Percentiles rank a stretch among this genome's conserved stretches.
These are phyloP conservation scores for Boletus pseudopeckii DNA, from an alignment of 768 basidiomycete genomes.

Conservation along the genomic window DNA sequence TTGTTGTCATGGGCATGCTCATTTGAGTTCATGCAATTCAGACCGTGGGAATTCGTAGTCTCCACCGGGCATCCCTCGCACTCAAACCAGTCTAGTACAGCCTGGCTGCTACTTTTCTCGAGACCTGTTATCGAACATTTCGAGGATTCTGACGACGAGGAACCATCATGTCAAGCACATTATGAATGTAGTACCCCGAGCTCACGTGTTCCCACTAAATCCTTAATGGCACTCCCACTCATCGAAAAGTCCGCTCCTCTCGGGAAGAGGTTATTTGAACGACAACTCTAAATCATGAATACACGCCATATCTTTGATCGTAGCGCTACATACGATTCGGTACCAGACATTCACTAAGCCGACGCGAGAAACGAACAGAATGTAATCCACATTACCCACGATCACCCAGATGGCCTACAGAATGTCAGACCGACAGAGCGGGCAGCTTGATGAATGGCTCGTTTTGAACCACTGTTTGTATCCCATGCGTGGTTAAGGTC, in stretches of 20 bases:
- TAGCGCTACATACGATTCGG: not conserved
- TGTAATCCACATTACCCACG: not conserved
- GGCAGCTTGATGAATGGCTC: constrained; percentile 88
- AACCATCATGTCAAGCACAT: not conserved
- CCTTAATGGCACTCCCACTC: not conserved
- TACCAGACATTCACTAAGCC: not conserved
- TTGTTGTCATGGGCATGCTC: too few relatives aligned
- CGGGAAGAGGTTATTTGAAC: not conserved
- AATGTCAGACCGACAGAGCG: constrained; percentile 85
- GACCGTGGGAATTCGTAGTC: too few relatives aligned
- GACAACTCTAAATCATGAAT: not conserved
- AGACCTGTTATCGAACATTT: not conserved
- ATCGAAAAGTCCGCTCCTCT: not conserved
- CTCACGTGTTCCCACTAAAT: not conserved
- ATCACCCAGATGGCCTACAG: constrained; percentile 34
- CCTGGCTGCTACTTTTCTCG: too few relatives aligned
- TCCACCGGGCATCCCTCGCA: too few relatives aligned
- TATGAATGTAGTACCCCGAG: not conserved
- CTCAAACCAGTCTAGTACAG: too few relatives aligned
- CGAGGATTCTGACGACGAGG: too few relatives aligned
- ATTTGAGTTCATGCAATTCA: too few relatives aligned
- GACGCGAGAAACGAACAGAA: not conserved
- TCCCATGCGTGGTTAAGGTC: not conserved
- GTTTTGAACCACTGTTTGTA: constrained; percentile 75
- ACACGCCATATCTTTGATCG: not conserved